Evolutionary conservation across 2,329 filamentous ascomycete genomes (phyloP).

Genomic region (Fusarium sacchari): DNA sequence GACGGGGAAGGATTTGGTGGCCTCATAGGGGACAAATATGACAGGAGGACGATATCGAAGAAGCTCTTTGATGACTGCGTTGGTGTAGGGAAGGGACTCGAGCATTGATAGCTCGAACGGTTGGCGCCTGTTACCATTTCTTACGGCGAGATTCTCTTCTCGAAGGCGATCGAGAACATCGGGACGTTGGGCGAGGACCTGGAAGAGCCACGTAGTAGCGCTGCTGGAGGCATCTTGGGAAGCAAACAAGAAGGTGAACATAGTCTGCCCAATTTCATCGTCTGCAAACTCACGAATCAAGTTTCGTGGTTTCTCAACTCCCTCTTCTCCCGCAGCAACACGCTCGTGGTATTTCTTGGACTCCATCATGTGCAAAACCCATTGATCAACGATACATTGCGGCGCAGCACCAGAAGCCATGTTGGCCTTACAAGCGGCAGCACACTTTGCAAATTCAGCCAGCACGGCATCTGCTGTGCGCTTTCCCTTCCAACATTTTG

Average conservation of each 20-base stretch:
- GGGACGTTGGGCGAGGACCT: conserved; percentile 60
- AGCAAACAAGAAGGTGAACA: conserved; percentile 65
- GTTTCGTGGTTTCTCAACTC: conserved; percentile 56
- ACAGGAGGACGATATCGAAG: conserved; percentile 63
- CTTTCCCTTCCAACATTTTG: conserved; percentile 81
- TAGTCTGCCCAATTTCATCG: conserved; percentile 59
- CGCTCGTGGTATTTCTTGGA: conserved; percentile 73
- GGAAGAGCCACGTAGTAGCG: conserved; percentile 63
- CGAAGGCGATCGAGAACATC: conserved; percentile 59
- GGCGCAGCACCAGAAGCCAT: conserved; percentile 76
- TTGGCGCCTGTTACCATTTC: conserved; percentile 53
- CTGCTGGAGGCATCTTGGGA: conserved; percentile 65
- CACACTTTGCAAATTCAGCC: conserved; percentile 75
- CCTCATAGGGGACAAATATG: conserved; percentile 64
- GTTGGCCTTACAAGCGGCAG: conserved; percentile 75
- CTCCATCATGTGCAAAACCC: conserved; percentile 79
- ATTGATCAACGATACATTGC: conserved; percentile 80
- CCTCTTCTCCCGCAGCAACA: conserved; percentile 65
- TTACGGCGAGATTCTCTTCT: conserved; percentile 57
- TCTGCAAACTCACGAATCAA: conserved; percentile 62
- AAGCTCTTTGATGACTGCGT: conserved; percentile 63
- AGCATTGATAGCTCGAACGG: conserved; percentile 58
- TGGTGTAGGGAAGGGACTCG: conserved; percentile 61
- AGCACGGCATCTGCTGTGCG: conserved; percentile 77
- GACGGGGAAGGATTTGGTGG: conserved; percentile 58